Conservation (phyloP, 1,284 basidiomycete genomes). For the Puccinia sorghi region DNA sequence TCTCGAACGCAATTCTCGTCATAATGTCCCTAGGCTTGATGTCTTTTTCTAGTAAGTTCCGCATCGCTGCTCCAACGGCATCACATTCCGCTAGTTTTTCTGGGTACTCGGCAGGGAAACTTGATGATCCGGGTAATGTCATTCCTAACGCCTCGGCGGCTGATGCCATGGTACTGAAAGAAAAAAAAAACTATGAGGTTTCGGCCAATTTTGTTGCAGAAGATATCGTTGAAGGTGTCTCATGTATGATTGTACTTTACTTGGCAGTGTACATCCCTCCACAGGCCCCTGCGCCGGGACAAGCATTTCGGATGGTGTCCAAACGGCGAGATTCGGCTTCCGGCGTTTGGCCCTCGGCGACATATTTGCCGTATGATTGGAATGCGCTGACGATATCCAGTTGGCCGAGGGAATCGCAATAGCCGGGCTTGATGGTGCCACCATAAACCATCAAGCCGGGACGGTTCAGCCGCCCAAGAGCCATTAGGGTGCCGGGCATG, state of each 20-base stretch:
- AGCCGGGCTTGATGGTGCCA: conserved; percentile 85
- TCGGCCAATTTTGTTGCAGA: conserved; percentile 57
- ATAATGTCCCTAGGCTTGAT: conserved; percentile 73
- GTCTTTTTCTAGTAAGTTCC: conserved; percentile 76
- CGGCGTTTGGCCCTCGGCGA: conserved; percentile 80
- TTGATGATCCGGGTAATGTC: conserved; percentile 85
- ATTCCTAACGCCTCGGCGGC: conserved; percentile 88
- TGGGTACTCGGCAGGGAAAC: conserved; percentile 68
- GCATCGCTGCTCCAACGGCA: conserved; percentile 77
- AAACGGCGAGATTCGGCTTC: conserved; percentile 69
- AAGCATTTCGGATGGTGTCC: conserved; percentile 83
- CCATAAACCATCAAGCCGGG: conserved; percentile 97
- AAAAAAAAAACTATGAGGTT: conserved; percentile 68
- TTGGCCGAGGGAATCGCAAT: conserved; percentile 70
- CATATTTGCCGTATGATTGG: conserved; percentile 89
- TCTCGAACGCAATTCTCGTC: conserved; percentile 56
- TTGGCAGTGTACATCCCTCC: conserved; percentile 72
- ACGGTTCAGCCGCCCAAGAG: conserved; percentile 85
- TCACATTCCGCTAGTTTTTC: conserved; percentile 84
- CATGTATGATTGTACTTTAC: conserved; percentile 62
- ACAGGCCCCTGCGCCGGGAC: conserved; percentile 92
- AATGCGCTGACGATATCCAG: conserved; percentile 93
- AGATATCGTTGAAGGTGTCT: conserved; percentile 53
- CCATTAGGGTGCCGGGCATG: conserved; percentile 94
- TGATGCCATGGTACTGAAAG: conserved; percentile 93